Evolutionary conservation across 1,284 basidiomycete species (phyloP), one percentile per base, ranked within the genome.

Genomic region (Tilletiaria anomala): DNA sequence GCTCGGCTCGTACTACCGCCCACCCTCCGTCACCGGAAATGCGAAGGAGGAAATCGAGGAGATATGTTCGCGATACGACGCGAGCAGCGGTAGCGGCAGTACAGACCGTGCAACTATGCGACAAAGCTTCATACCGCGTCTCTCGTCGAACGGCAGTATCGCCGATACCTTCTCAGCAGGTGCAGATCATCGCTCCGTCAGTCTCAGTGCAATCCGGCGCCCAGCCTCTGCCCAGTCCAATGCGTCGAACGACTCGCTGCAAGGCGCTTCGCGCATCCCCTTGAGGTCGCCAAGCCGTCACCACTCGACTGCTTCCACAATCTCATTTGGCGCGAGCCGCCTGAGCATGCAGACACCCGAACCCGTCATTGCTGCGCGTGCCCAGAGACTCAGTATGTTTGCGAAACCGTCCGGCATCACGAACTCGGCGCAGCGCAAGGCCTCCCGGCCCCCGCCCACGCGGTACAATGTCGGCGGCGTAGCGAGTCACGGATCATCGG

Each of bases 331-430:
- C 2, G 49, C 50, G 6, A 55, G 50, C 29, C 47, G 58, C 12
- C 12, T 45, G 32, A 51, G 42, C 32, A 59, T 61, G 59, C 57
- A 60, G 44, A 62, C 59, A 26, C 59, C 59, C 8, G 59, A 62
- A 20, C 59, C 59, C 3, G 50, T 47, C 8, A 54, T 62, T 14
- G 50, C 53, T 11, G 58, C 58, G 8, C 40, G 58, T 5, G 59
- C 49, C 12, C 50, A 58, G 38, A 39, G 58, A 6, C 39, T 62
- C 32, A 54, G 46, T 38, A 48, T 61, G 49, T 62, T 55, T 36
- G 48, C 50, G 10, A 41, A 48, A 15, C 50, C 53, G 6, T 52
- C 45, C 43, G 1, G 50, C 50, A 17, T 37, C 40, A 5, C 32
- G 23, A 4, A 21, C 43, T 8, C 26, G n/a, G 26, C n/a, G 10